phyloP scores from a whole-genome alignment of 306 rosid species.

The Gynostemma pentaphyllum region DNA sequence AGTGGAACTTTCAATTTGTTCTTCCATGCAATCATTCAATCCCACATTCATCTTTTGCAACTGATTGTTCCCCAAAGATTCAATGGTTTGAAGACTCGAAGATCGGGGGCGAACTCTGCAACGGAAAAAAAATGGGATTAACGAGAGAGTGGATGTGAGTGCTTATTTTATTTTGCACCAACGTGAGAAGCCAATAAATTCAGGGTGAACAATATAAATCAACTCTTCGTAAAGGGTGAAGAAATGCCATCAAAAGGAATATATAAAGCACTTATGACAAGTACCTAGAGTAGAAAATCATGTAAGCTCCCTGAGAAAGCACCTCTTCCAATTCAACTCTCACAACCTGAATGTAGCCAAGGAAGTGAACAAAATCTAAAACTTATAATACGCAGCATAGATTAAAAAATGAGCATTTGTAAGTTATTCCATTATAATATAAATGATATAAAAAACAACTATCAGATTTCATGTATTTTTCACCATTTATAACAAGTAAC shows the following conservation, averaged over 20 bases:
- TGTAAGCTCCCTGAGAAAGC: constrained; percentile 91
- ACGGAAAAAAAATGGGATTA: constrained; percentile 11
- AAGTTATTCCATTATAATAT: neutral
- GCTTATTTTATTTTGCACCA: neutral
- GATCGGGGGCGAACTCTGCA: constrained; percentile 55
- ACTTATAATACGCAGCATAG: neutral
- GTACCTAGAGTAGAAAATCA: constrained; percentile 92
- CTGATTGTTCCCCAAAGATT: constrained; percentile 30
- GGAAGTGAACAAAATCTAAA: constrained; percentile 8
- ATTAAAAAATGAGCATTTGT: neutral
- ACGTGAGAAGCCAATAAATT: neutral
- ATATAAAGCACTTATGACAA: neutral
- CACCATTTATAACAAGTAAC: neutral
- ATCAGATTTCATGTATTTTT: neutral
- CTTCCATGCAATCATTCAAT: constrained; percentile 21
- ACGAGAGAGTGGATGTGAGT: neutral
- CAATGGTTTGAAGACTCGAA: constrained; percentile 38
- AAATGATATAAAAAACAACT: neutral
- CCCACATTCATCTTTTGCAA: constrained; percentile 22
- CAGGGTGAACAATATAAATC: neutral
- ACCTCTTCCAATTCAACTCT: constrained; percentile 78
- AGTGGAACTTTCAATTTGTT: constrained; percentile 27
- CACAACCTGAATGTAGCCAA: constrained; percentile 40
- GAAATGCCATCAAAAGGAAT: no score
- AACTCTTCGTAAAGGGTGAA: neutral